These are phyloP conservation scores for Yueomyces sinensis DNA, from an alignment of 805 yeast genomes.

Conservation along the genomic window DNA sequence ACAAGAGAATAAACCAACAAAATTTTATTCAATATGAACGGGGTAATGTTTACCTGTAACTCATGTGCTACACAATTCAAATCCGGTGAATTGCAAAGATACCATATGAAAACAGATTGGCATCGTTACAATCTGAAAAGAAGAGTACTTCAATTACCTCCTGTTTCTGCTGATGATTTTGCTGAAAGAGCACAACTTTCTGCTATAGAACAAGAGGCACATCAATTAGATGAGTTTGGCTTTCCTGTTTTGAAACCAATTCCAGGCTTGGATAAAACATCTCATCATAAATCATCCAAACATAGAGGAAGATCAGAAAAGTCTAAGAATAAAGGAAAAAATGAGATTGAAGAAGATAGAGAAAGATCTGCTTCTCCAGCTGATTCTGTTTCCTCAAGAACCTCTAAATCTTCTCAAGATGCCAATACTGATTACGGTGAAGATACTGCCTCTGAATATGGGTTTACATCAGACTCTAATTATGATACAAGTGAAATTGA, in stretches of 20 bases:
- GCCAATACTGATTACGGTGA: constrained; percentile 26
- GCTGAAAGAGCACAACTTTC: constrained; percentile 28
- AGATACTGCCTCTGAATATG: constrained; percentile 41
- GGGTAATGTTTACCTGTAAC: constrained; percentile 54
- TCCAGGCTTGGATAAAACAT: constrained; percentile 1
- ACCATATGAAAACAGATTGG: constrained; percentile 97
- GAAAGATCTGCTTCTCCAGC: constrained; percentile 37
- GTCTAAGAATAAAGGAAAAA: background rate
- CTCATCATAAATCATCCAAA: background rate
- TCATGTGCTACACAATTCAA: constrained; percentile 77
- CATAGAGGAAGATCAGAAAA: constrained; percentile 17
- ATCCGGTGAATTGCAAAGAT: constrained; percentile 72
- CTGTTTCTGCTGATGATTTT: constrained; percentile 45
- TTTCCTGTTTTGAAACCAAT: constrained; percentile 24
- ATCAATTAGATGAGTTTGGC: constrained; percentile 28
- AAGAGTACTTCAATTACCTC: constrained; percentile 73
- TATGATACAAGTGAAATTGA: constrained; percentile 5
- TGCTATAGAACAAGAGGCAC: constrained; percentile 16
- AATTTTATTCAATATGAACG: background rate
- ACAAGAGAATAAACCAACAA: no score
- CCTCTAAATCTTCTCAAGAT: constrained; percentile 32
- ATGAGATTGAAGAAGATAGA: background rate
- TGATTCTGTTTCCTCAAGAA: constrained; percentile 38
- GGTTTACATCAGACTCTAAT: constrained; percentile 29
- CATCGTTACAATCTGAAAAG: constrained; percentile 92